Evolutionary conservation across 2,329 filamentous ascomycete species (phyloP), one percentile per base, ranked within the genome.

Genomic region (Alternaria burnsii): DNA sequence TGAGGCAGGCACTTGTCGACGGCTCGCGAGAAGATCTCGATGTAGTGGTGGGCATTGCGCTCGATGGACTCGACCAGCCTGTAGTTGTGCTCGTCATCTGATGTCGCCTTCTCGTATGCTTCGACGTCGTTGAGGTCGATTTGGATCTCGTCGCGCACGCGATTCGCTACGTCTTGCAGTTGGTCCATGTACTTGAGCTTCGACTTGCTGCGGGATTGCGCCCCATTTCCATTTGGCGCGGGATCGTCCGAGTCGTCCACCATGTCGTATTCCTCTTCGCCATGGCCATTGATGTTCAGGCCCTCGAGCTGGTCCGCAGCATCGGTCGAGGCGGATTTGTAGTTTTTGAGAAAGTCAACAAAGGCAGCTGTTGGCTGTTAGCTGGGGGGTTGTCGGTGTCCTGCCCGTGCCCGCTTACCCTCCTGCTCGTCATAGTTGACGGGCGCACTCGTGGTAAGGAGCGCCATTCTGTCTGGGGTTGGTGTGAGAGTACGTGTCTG

Each of bases 21-120:
- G 8, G 95, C 95, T 67, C 91, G 86, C 3, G 94, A 94, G 60
- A 98, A 81, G 60, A 98, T 87, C 73, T 99, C 95, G 68, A 98
- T 89, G 76, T 99, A 99, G 78, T 97, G 95, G 74, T 95, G 91
- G 16, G 95, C 93, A 80, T 99, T 99, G 69, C 85, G 86, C 81
- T 95, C 92, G 71, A 99, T 91, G 1, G 91, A 96, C 47, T 91
- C 87, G 20, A 97, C 90, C 50, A 98, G 83, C 69, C 90, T 88
- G 65, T 91, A 79, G 42, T 76, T 73, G 48, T 77, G 78, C 53
- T 89, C 88, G 48, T 90, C 88, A 54, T 88, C 88, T 22, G 89
- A 80, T 22, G 65, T 61, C 28, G 88, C 84, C 66, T 88, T 85
- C 78, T 97, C 94, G 80, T 90, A 98, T 89, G 86, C 83, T 52